Base-by-base conservation (phyloP, 495 filamentous ascomycete genomes). In the Sporormia fimetaria region DNA sequence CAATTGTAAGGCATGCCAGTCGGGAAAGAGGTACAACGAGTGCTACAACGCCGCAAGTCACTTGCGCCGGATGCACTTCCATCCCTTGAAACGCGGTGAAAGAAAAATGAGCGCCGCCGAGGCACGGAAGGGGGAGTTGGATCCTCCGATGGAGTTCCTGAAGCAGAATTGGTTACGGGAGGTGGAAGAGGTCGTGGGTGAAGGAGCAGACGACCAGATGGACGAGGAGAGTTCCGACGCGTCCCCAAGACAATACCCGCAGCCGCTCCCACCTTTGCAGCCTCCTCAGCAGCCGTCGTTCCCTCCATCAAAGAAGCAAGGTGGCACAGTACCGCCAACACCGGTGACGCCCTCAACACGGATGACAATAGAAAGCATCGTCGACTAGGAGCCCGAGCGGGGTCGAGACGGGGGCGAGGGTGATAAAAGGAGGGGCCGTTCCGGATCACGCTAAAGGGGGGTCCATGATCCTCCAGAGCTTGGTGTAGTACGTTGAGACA, bases 41-140 rank as follows among this genome's bases (percentile, higher is more conserved):
- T 54, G 51, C 45, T 54, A 54, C 42, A 54, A 54, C 33, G 51
- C 51, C 24, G 51, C 51, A 12, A 54, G 51, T 29, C 51, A 54
- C 37, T 37, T 54, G 31, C 51, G 51, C 3, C 40, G 51, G 10
- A 54, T 54, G 51, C 51, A 54, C 37, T 54, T 54, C 22, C 51
- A 54, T 22, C 51, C 51, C 14, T 45, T 49, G 18, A 54, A 54
- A 28, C 51, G 51, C 15, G 51, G 51, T 22, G 51, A 54, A 27
- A 44, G 51, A 17, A 54, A 54, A 33, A 54, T 54, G 51, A 49
- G 37, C 14, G 51, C 51, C 7, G 45, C 51, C 4, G 44, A 54
- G 34, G 51, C 51, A n/a, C 34, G 51, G 25, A 44, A 44, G 5
- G 51, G 51, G 12, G 51, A 54, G 21, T 26, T 54, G 30, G 51